Conservation (phyloP, 108 stramenopile genomes). For the Pseudonitzschia delicatissima region DNA sequence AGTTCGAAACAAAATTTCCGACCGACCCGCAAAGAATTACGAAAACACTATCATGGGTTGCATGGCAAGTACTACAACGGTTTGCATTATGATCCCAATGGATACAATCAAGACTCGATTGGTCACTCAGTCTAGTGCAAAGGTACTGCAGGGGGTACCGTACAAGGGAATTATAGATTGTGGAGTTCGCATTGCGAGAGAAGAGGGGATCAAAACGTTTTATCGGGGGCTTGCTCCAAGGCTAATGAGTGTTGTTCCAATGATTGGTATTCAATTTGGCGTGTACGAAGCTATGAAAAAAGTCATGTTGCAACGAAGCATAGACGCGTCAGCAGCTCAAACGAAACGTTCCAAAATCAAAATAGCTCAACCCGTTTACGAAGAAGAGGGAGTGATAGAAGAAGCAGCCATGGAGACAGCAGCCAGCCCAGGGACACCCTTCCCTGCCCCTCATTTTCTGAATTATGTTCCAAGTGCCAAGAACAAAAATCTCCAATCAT, state of each 20-base stretch:
- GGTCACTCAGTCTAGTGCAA: slow-evolving; percentile 68
- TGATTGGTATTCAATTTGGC: slow-evolving; percentile 98
- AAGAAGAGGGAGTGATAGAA: slow-evolving; percentile 41
- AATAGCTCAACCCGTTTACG: slow-evolving; percentile 13
- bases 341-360: slow-evolving; percentile 7
- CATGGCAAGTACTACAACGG: slow-evolving; percentile 89
- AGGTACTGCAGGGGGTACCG: slow-evolving; percentile 43
- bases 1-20: slow-evolving; percentile 38
- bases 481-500: background rate
- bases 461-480: background rate
- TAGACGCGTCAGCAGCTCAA: slow-evolving; percentile 2
- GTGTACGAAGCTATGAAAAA: slow-evolving; percentile 91
- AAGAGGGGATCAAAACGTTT: slow-evolving; percentile 90
- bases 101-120: slow-evolving; percentile 96
- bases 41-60: slow-evolving; percentile 95
- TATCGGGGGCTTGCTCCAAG: slow-evolving; percentile 93
- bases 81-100: slow-evolving; percentile 96
- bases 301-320: slow-evolving; percentile 54
- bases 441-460: slow-evolving; percentile 72
- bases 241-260: slow-evolving; percentile 93
- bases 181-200: slow-evolving; percentile 71
- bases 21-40: slow-evolving; percentile 73
- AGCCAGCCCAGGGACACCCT: slow-evolving; percentile 74
- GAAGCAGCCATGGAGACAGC: slow-evolving; percentile 86
- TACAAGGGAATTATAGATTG: slow-evolving; percentile 95